Percentiles rank a stretch among this genome's conserved stretches.
These are phyloP conservation scores for Ophidiomyces ophidiicola DNA, from an alignment of 2,329 filamentous ascomycete genomes.

Conservation along the genomic window DNA sequence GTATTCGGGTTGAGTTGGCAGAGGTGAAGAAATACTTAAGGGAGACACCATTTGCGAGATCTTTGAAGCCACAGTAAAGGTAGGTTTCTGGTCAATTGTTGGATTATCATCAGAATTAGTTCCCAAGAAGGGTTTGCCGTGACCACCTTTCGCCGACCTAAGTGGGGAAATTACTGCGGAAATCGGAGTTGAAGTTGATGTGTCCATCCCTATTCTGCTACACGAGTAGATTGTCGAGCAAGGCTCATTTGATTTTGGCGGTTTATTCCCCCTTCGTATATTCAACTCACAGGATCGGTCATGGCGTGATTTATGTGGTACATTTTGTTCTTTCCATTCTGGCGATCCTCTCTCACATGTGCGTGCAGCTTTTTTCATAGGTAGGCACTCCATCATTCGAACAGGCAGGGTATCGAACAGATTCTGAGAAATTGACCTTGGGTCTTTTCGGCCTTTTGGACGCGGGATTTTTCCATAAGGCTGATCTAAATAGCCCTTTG, in stretches of 20 bases:
- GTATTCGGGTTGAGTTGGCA: no score
- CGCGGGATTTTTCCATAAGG: no score
- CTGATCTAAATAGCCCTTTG: no score
- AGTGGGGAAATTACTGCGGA: no score
- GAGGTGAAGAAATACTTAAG: slow-evolving; percentile 27
- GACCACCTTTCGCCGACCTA: slow-evolving; percentile 30
- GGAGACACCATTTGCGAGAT: slow-evolving; percentile 21
- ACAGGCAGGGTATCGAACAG: slow-evolving; percentile 39
- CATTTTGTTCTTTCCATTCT: background rate
- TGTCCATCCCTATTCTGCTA: no score
- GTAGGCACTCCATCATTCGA: slow-evolving; percentile 37
- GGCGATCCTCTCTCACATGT: background rate
- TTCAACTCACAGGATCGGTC: background rate
- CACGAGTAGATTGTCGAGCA: background rate
- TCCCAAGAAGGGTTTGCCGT: slow-evolving; percentile 26
- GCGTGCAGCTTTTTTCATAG: slow-evolving; percentile 19
- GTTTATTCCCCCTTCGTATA: background rate
- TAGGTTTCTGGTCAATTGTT: slow-evolving; percentile 22
- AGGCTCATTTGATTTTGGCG: background rate
- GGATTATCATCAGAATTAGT: slow-evolving; percentile 25
- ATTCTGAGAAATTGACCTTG: slow-evolving; percentile 51
- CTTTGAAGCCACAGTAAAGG: slow-evolving; percentile 24
- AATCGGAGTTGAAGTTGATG: no score
- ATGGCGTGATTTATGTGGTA: background rate
- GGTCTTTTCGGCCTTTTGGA: slow-evolving; percentile 38